Evolutionary conservation across 176 grass and related monocot genomes (phyloP), one percentile per base, ranked within the genome.

Genomic region (Dendrocalamus sinicus): DNA sequence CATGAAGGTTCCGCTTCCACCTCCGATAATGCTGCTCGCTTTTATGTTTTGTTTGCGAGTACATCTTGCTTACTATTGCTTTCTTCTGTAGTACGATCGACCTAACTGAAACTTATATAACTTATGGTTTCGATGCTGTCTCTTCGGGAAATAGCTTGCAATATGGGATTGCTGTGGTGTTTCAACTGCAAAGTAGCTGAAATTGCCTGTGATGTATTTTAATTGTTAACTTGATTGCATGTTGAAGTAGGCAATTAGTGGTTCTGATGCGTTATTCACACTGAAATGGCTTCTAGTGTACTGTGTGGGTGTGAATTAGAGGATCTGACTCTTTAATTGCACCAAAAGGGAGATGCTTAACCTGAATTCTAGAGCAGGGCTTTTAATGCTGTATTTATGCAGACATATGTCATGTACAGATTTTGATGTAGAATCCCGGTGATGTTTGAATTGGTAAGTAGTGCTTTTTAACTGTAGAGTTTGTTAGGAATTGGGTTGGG

Each of bases 1-100:
- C 12, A 88, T 94, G 91, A 95, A 95, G 91, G 96, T 98, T 19
- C 32, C 14, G 26, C 48, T 71, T 64, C 51, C 47, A 4, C 26
- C 57, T 24, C 63, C 24, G 39, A 73, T 47, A 60, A 88, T 37
- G 22, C 53, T 41, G 13, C 57, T 60, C 20, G 37, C 8, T 41
- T 44, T 35, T 23, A 44, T 71, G 41, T 71, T 79, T 50, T 14
- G 17, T 53, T 53, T 59, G 58, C 0, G 7, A 52, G n/a, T 83
- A 44, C 22, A 68, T 67, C 47, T 22, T 20, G 9, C 7, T 46
- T 67, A 55, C n/a, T 64, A 12, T 45, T 57, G 6, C 19, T 26
- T 71, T 40, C 13, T 79, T 45, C 50, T 70, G 12, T 59, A 9
- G 53, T 69, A 45, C 23, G 4, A 50, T 75, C 10, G 4, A 65